Conservation (phyloP, 2,329 filamentous ascomycete genomes). For the Venturia nashicola region DNA sequence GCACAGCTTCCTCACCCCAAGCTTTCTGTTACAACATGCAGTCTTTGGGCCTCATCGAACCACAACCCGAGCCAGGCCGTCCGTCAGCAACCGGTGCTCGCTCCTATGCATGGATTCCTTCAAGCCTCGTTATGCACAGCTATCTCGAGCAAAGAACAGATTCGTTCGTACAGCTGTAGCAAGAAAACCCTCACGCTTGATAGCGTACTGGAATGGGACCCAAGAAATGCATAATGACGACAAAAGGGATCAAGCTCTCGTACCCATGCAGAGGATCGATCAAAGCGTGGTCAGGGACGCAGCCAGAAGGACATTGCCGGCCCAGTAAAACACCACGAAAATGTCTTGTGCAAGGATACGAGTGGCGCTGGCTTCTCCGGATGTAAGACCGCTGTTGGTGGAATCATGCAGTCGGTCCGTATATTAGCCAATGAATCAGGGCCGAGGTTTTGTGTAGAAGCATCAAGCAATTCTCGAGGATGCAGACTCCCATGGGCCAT, state of each 20-base stretch:
- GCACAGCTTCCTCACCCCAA: neutral
- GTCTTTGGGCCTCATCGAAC: too few relatives aligned
- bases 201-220: neutral
- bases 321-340: neutral
- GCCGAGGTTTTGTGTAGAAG: neutral
- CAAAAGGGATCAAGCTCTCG: neutral
- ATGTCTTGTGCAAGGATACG: neutral
- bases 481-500: too few relatives aligned
- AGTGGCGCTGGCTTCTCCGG: neutral
- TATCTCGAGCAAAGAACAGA: neutral
- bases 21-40: neutral
- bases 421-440: neutral
- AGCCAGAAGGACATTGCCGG: neutral
- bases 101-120: neutral
- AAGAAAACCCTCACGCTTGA: neutral
- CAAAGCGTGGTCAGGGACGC: neutral
- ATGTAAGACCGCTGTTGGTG: neutral
- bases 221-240: conserved; percentile 2
- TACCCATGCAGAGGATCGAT: neutral
- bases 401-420: neutral
- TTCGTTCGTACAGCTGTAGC: neutral
- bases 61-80: too few relatives aligned
- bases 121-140: neutral
- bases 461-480: too few relatives aligned
- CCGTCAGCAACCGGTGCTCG: neutral